phyloP scores from a whole-genome alignment of 305 asterid genomes.

The Plantago lanceolata region DNA sequence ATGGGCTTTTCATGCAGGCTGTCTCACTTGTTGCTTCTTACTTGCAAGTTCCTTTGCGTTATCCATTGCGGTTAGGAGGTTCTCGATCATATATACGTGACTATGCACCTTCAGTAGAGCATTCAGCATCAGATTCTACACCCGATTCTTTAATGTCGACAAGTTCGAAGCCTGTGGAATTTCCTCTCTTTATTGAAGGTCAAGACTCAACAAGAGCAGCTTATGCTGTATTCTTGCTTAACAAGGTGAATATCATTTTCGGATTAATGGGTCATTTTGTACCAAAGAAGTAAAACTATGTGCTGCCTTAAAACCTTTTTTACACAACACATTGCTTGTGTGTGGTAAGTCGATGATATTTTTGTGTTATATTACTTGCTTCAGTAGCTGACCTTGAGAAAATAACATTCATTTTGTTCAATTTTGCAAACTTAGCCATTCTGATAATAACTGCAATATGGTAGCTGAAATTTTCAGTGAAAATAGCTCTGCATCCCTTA shows the following conservation, averaged over 20 bases:
- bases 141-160: slow-evolving; percentile 40
- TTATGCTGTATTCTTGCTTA: slow-evolving; percentile 89
- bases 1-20: slow-evolving; percentile 49
- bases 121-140: slow-evolving; percentile 43
- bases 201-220: slow-evolving; percentile 98
- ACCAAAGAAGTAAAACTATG: slow-evolving; percentile 3
- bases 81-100: slow-evolving; percentile 89
- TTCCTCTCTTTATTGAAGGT: slow-evolving; percentile 87
- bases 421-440: too few species aligned
- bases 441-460: too few species aligned
- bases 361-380: too few species aligned
- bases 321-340: slow-evolving; percentile 10
- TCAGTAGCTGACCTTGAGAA: too few species aligned
- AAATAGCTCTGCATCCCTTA: too few species aligned
- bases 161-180: slow-evolving; percentile 63
- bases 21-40: slow-evolving; percentile 73
- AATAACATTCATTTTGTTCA: too few species aligned
- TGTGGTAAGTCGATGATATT: slow-evolving; percentile 7
- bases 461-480: too few species aligned
- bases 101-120: slow-evolving; percentile 76
- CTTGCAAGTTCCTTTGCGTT: slow-evolving; percentile 87
- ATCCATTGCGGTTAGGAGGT: slow-evolving; percentile 85
- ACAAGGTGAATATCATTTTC: slow-evolving; percentile 61
- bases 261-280: slow-evolving; percentile 12
- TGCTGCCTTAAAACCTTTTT: neutral